Evolutionary conservation across 441 rosid genomes (phyloP).

Genomic region (Adansonia gregorii): DNA sequence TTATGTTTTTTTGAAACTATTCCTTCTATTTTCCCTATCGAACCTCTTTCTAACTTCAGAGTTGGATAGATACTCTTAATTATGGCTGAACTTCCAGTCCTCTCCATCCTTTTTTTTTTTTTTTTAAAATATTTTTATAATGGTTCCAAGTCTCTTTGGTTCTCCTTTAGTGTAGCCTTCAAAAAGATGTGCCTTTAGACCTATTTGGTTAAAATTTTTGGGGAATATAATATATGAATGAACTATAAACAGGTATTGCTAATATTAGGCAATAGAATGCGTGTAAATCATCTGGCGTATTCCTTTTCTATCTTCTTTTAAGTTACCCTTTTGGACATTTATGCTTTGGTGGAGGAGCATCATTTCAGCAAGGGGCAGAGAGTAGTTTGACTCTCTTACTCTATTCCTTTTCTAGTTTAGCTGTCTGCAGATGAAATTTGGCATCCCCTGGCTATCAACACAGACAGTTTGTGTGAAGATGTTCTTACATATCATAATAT

Average conservation of each 20-base stretch:
- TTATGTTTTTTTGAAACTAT: background rate
- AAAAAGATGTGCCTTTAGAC: background rate
- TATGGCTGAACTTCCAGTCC: conserved; percentile 1
- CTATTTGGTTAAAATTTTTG: background rate
- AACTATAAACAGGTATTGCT: conserved; percentile 6
- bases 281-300: conserved; percentile 13
- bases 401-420: conserved; percentile 12
- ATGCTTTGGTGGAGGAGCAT: background rate
- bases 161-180: background rate
- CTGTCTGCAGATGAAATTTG: conserved; percentile 11
- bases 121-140: background rate
- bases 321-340: background rate
- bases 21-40: conserved; percentile 1
- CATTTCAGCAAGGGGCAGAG: conserved; percentile 7
- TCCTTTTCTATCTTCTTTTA: background rate
- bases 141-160: conserved; percentile 12
- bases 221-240: background rate
- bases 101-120: background rate
- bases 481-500: background rate
- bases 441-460: background rate
- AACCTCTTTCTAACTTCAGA: background rate
- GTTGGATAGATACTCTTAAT: background rate
- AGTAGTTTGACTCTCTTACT: conserved; percentile 14
- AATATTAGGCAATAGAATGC: conserved; percentile 1
- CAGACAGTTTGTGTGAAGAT: background rate